These are phyloP conservation scores for Acaromyces ingoldii DNA, from an alignment of 1,284 basidiomycete genomes.

Conservation along the genomic window DNA sequence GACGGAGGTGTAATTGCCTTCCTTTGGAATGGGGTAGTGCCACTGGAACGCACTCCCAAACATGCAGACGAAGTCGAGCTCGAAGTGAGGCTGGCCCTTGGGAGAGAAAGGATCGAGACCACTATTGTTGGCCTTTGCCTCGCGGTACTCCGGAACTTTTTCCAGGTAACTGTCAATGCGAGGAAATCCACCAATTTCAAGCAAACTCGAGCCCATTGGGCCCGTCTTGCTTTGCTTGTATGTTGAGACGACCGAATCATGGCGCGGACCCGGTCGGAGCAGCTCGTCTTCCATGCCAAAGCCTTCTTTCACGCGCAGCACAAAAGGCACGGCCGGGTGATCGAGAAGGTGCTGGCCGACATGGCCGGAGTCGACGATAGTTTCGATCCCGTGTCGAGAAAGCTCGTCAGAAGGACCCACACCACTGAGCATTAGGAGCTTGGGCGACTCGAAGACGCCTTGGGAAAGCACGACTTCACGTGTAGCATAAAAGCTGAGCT, in stretches of 20 bases:
- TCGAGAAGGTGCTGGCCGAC: neutral
- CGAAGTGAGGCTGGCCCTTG: constrained; percentile 3
- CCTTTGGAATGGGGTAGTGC: neutral
- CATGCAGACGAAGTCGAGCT: neutral
- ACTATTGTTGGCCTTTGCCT: neutral
- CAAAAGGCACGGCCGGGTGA: neutral
- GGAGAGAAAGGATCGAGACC: neutral
- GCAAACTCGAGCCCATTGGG: neutral
- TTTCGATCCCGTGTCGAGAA: neutral
- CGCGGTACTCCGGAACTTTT: neutral
- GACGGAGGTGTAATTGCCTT: neutral
- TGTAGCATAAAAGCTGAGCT: neutral
- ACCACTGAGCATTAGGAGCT: constrained; percentile 4
- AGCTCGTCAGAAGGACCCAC: neutral
- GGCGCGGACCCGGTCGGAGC: neutral
- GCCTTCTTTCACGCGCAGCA: neutral
- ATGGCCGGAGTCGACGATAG: neutral
- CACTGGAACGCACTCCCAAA: constrained; percentile 2
- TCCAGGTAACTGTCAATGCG: neutral
- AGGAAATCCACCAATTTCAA: neutral
- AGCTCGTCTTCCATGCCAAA: neutral
- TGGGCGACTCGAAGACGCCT: constrained; percentile 2
- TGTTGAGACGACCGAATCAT: neutral
- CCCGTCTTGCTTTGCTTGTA: neutral
- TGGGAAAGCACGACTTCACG: neutral